Percentiles rank a stretch among this genome's conserved stretches.
These are phyloP conservation scores for Scheffersomyces ergatensis DNA, from an alignment of 805 yeast genomes.

Conservation along the genomic window DNA sequence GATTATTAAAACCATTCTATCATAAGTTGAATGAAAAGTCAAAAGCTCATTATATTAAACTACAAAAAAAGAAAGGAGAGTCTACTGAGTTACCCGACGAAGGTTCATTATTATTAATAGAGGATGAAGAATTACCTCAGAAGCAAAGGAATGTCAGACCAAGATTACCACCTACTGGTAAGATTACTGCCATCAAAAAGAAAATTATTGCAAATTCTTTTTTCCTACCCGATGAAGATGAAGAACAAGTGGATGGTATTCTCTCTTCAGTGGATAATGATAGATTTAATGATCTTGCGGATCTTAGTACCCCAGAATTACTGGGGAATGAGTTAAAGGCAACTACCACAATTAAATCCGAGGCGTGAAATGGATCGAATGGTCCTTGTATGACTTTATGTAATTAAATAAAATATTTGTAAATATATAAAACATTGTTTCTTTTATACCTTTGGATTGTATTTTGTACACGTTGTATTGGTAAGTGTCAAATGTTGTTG, in stretches of 20 bases:
- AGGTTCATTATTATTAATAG: constrained; percentile 44
- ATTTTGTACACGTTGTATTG: no score
- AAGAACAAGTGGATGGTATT: not conserved
- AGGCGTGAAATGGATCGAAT: not conserved
- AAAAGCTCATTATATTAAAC: constrained; percentile 39
- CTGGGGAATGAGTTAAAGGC: not conserved
- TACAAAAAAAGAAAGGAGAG: constrained; percentile 40
- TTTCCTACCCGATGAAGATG: constrained; percentile 42
- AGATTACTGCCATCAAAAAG: constrained; percentile 68
- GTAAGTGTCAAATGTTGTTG: no score
- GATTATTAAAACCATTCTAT: constrained; percentile 56
- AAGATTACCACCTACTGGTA: constrained; percentile 88
- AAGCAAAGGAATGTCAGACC: constrained; percentile 74
- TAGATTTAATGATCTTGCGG: not conserved
- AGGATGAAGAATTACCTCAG: constrained; percentile 82
- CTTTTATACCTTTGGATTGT: no score
- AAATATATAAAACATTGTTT: no score
- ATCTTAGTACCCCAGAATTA: not conserved
- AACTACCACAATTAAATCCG: not conserved
- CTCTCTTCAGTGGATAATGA: no score
- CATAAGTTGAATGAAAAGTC: constrained; percentile 38
- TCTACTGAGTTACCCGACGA: constrained; percentile 40
- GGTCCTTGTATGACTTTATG: no score
- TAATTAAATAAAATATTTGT: no score
- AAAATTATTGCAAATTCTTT: constrained; percentile 53